A percentile compares a stretch with the other conserved stretches of the same genome.
These are phyloP conservation scores for Pleomassaria siparia DNA, from an alignment of 2,329 filamentous ascomycete genomes.

Conservation along the genomic window DNA sequence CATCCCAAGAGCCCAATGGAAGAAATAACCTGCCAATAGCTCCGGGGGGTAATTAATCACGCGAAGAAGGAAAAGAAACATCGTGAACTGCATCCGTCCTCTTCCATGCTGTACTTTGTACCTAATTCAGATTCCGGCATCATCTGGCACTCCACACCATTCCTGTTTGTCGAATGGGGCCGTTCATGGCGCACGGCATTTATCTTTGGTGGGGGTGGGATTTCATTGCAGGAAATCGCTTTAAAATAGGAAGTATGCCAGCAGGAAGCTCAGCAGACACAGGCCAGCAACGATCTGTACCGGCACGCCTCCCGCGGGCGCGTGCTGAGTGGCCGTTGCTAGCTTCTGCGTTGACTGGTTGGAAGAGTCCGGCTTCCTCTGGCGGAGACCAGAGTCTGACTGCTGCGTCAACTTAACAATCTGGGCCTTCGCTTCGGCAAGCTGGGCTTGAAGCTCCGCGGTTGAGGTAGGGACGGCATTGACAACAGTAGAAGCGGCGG, in stretches of 20 bases:
- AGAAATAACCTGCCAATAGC: constrained; percentile 13
- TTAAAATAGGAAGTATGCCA: constrained; percentile 97
- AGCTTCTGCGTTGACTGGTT: constrained; percentile 55
- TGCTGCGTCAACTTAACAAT: constrained; percentile 69
- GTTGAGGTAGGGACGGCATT: constrained; percentile 50
- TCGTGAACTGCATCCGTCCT: constrained; percentile 17
- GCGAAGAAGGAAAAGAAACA: constrained; percentile 9
- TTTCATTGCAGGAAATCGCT: constrained; percentile 21
- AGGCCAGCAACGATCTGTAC: constrained; percentile 81
- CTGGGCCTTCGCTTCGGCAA: constrained; percentile 72
- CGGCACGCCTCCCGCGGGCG: constrained; percentile 73
- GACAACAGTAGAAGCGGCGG: constrained; percentile 54
- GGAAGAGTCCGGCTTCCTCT: constrained; percentile 68
- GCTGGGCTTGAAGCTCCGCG: constrained; percentile 71
- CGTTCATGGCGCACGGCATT: constrained; percentile 21
- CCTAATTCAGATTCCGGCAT: constrained; percentile 13
- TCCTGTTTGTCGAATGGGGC: constrained; percentile 15
- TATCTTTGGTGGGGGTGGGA: constrained; percentile 20
- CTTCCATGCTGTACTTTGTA: constrained; percentile 8
- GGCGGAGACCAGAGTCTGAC: constrained; percentile 65
- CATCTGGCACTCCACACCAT: constrained; percentile 21
- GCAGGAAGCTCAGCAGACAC: constrained; percentile 86
- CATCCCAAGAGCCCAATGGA: constrained; percentile 19
- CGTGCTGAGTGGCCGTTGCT: constrained; percentile 53
- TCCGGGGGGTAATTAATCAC: constrained; percentile 23